Evolutionary conservation across 352 stramenopile species (phyloP), one percentile per base, ranked within the genome.

Genomic region (Phytopythium helicoides): DNA sequence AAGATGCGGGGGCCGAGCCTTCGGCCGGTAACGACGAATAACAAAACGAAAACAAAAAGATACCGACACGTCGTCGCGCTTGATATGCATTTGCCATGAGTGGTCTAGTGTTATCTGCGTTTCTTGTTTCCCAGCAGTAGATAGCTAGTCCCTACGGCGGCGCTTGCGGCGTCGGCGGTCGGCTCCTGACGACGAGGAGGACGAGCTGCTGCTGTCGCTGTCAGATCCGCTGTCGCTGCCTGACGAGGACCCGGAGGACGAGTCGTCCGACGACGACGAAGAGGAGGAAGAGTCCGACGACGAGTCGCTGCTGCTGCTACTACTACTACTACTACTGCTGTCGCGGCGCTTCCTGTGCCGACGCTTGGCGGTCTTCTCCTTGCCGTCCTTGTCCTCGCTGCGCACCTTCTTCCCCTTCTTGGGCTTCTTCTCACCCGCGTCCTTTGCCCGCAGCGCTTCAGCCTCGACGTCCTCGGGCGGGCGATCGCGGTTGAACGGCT

Each of bases 401-500:
- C 47, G 51, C 44, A 63, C 61, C 41, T 53, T 54, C 53, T 56
- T 59, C 36, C 25, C 12, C 39, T 52, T 47, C 42, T 58, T 61
- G 0, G 37, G 50, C 40, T 66, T 58, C 54, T 58, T 64, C 38
- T 34, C n/a, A 26, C 36, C 42, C 42, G 44, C 28, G 25, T 50
- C 44, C 15, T 64, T 61, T 11, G 21, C 36, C 14, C 23, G 52
- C 16, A 50, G 22, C 12, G 48, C 63, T 26, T 62, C 53, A 26
- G 73, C 63, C 33, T 82, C 72, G 31, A 78, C 62, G 31, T 62
- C 42, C 19, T 85, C 74, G 1, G 82, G 85, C 1, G 82, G 82
- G 54, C 77, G 83, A 22, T 94, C 85, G 56, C 76, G 61, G 56
- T 89, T 92, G 46, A 94, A 92, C 4, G 80, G 77, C 66, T 90